These are phyloP conservation scores for Pestalotiopsis sp. DNA, from an alignment of 2,329 filamentous ascomycete genomes.

Conservation along the genomic window DNA sequence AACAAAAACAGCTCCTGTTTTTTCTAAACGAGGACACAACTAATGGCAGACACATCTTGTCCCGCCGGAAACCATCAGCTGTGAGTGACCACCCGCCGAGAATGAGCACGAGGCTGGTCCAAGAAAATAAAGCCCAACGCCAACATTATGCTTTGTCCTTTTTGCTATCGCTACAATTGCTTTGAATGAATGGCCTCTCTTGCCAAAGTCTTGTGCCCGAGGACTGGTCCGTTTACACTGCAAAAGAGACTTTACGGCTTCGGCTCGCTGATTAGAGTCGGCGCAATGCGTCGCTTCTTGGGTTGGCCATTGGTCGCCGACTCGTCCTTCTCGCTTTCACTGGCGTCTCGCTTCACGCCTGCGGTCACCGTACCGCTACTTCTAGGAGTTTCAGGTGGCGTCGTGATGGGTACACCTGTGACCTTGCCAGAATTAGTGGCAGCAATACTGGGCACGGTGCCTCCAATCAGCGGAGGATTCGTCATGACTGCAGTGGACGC, in stretches of 20 bases:
- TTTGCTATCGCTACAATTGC: background rate
- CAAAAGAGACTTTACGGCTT: constrained; percentile 8
- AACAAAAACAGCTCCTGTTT: background rate
- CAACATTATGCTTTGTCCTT: background rate
- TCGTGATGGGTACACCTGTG: constrained; percentile 74
- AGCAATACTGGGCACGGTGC: constrained; percentile 76
- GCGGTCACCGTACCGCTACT: constrained; percentile 53
- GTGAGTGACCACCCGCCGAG: background rate
- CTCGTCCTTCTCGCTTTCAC: constrained; percentile 57
- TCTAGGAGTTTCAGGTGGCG: constrained; percentile 86
- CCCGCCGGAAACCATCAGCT: background rate
- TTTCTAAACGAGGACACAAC: background rate
- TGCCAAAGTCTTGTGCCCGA: background rate
- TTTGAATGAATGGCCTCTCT: background rate
- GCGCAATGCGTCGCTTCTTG: constrained; percentile 73
- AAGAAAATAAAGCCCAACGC: background rate
- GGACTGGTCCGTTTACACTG: too few relatives aligned
- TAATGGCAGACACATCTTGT: background rate
- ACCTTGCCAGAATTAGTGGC: constrained; percentile 71
- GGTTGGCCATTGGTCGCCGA: constrained; percentile 46
- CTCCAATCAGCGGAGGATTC: constrained; percentile 78
- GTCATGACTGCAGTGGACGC: constrained; percentile 62
- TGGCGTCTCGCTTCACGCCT: constrained; percentile 60
- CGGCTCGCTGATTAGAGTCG: constrained; percentile 56
- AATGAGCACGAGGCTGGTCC: background rate